Percentiles rank a stretch among this genome's conserved stretches.
Conservation (phyloP, 116 monocot genomes). For the Papilionanthe hybrid region DNA sequence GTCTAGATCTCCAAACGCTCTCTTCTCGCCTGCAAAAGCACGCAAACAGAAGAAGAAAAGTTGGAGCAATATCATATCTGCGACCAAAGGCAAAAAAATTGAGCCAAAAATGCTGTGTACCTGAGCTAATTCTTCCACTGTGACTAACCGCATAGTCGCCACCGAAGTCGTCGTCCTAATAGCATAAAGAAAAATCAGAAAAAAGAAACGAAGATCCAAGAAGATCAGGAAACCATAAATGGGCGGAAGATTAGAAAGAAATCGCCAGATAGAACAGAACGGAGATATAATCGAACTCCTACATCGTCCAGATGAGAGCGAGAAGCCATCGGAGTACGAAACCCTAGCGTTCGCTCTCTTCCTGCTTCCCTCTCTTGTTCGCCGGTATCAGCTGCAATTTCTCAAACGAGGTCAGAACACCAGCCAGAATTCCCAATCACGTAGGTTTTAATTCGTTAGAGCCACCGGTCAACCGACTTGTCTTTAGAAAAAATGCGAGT, state of each 20-base stretch:
- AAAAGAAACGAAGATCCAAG: not conserved
- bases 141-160: conserved; percentile 40
- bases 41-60: not conserved
- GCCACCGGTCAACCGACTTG: too few relatives aligned
- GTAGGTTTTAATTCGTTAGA: too few relatives aligned
- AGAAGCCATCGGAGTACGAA: conserved; percentile 9
- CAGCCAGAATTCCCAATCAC: too few relatives aligned
- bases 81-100: not conserved
- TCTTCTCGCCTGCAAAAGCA: conserved; percentile 38
- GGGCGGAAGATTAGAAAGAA: not conserved
- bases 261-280: not conserved
- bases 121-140: conserved; percentile 30
- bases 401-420: too few relatives aligned
- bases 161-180: conserved; percentile 61
- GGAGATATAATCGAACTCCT: not conserved
- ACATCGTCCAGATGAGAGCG: conserved; percentile 13
- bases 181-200: not conserved
- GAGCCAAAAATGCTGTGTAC: conserved; percentile 9
- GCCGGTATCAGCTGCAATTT: too few relatives aligned
- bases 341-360: conserved; percentile 9
- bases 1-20: conserved; percentile 41
- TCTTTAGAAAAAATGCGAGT: too few relatives aligned
- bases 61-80: not conserved
- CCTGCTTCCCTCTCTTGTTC: not conserved
- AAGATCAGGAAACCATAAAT: not conserved